Evolutionary conservation across 768 basidiomycete genomes (phyloP).

Genomic region (Tulasnella sp.): DNA sequence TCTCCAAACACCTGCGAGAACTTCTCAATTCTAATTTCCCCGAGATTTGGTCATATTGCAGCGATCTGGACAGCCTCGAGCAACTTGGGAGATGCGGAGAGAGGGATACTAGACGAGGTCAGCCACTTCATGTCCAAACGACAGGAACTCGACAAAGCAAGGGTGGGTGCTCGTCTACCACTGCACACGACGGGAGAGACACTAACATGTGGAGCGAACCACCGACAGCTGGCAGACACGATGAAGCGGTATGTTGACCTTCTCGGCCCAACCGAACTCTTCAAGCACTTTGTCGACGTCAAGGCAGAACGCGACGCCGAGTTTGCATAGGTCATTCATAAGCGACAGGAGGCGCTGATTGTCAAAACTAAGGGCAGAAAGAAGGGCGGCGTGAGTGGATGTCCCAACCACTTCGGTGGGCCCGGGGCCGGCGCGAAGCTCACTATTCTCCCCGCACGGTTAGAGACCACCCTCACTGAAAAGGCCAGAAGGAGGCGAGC

Average conservation of each 20-base stretch:
- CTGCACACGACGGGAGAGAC: background rate
- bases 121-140: slow-evolving; percentile 60
- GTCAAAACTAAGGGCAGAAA: slow-evolving; percentile 76
- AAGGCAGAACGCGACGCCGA: slow-evolving; percentile 91
- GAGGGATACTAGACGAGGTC: slow-evolving; percentile 54
- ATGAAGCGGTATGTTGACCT: slow-evolving; percentile 96
- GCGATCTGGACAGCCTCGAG: slow-evolving; percentile 87
- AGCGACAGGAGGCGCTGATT: slow-evolving; percentile 47
- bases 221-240: slow-evolving; percentile 69
- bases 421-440: slow-evolving; percentile 46
- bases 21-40: slow-evolving; percentile 94
- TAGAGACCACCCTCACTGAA: slow-evolving; percentile 81
- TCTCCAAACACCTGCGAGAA: slow-evolving; percentile 93
- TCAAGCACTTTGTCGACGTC: slow-evolving; percentile 96
- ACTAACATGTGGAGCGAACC: slow-evolving; percentile 19
- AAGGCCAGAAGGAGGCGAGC: slow-evolving; percentile 97
- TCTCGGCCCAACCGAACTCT: slow-evolving; percentile 95
- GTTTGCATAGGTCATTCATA: slow-evolving; percentile 79
- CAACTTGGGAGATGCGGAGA: slow-evolving; percentile 73
- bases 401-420: background rate
- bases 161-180: slow-evolving; percentile 40
- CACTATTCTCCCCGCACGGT: slow-evolving; percentile 27
- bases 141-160: slow-evolving; percentile 82
- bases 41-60: slow-evolving; percentile 86
- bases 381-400: slow-evolving; percentile 42